These are phyloP conservation scores for Pseudogymnoascus verrucosus DNA, from an alignment of 2,329 filamentous ascomycete species.

Conservation along the genomic window DNA sequence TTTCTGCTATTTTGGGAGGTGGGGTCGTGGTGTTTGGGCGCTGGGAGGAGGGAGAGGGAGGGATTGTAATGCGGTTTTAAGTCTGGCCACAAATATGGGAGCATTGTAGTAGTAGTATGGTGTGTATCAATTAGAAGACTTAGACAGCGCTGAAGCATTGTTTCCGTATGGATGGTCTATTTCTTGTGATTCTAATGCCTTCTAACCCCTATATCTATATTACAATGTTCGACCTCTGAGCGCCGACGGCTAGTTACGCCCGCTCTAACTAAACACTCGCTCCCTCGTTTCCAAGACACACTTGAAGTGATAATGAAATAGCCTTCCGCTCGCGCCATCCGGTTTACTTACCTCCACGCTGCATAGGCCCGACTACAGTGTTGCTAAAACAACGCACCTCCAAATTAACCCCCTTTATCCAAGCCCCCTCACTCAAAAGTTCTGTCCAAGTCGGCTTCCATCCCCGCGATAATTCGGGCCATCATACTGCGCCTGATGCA, in stretches of 20 bases:
- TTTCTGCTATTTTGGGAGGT: not conserved
- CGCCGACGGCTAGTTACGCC: not conserved
- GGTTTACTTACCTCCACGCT: not conserved
- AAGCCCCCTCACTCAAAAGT: not conserved
- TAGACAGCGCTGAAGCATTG: not conserved
- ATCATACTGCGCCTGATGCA: not conserved
- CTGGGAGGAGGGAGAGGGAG: not conserved
- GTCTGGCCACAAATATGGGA: not conserved
- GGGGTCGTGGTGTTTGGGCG: slow-evolving; percentile 1
- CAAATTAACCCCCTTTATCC: not conserved
- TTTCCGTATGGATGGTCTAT: not conserved
- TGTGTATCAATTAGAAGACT: slow-evolving; percentile 6
- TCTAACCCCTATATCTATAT: not conserved
- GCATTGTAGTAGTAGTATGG: slow-evolving; percentile 7
- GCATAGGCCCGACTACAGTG: not conserved
- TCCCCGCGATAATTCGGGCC: not conserved
- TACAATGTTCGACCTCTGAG: not conserved
- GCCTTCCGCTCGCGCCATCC: not conserved
- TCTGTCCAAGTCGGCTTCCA: slow-evolving; percentile 4
- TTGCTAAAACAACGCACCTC: not conserved
- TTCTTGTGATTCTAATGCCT: not conserved
- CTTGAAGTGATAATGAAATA: not conserved
- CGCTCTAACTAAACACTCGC: not conserved
- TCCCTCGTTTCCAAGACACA: not conserved
- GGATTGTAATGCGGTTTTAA: slow-evolving; percentile 5